Evolutionary conservation across 345 rosid genomes (phyloP), one percentile per base, ranked within the genome.

Genomic region (Reutealis trisperma): DNA sequence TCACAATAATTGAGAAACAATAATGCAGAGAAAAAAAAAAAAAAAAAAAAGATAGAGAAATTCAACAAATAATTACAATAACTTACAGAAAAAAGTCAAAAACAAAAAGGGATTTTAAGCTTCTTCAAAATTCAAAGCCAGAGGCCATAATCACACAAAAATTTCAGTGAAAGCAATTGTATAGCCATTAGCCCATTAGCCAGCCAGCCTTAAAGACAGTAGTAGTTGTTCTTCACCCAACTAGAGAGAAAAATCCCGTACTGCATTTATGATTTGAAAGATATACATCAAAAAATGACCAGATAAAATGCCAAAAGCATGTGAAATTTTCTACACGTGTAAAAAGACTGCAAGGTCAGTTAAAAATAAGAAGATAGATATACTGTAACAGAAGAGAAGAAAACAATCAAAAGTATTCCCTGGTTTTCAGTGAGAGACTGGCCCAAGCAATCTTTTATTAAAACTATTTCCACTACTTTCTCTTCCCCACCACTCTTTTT

Each of bases 251-350:
- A 73, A 77, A 70, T 73, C 37, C 32, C 49, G 68, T 32, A 70
- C 47, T 18, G 57, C 78, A 70, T 19, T 49, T 60, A 77, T 71
- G 71, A 73, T 22, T 49, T 62, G 70, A 14, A 54, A 27, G 73
- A 47, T 67, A 58, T 30, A 64, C 42, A 24, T 21, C 10, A 62
- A 24, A 78, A 62, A 69, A 77, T 81, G 83, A 74, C 72, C 78
- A 84, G 79, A 80, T 78, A 80, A 82, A 83, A 87, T 68, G 88
- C 77, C 84, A 80, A 87, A 85, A 80, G 83, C 85, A 86, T 83
- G 81, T 67, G 51, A 32, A 74, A 37, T 32, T 58, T 41, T 30
- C 75, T 62, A 71, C 86, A 83, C 67, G 68, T 75, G 82, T 70
- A 64, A 60, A n/a, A 71, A 12, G 73, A 16, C 79, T 52, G 77